Conservation (phyloP, 768 basidiomycete species). For the Vararia minispora region DNA sequence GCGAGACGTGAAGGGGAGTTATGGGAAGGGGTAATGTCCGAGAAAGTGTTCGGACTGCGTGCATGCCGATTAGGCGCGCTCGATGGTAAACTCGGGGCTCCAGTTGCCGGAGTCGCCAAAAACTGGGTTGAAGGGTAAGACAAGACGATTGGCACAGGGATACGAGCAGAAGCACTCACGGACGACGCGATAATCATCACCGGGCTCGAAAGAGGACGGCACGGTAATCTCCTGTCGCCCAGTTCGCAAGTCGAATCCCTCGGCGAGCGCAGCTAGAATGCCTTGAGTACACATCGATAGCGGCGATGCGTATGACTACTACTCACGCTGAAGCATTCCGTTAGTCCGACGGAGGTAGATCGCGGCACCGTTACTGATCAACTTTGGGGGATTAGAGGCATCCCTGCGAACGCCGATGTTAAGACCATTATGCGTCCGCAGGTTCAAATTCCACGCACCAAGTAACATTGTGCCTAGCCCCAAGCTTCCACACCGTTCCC, state of each 20-base stretch:
- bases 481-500: slow-evolving; percentile 17
- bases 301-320: too few relatives aligned
- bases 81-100: slow-evolving; percentile 20
- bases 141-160: not conserved
- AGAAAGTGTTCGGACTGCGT: too few relatives aligned
- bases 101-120: slow-evolving; percentile 24
- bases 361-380: slow-evolving; percentile 22
- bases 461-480: slow-evolving; percentile 16
- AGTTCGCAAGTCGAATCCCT: not conserved
- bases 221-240: slow-evolving; percentile 7
- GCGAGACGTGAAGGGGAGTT: too few relatives aligned
- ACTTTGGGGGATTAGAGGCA: slow-evolving; percentile 1
- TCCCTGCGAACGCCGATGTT: not conserved
- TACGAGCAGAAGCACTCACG: not conserved
- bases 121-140: slow-evolving; percentile 14
- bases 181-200: slow-evolving; percentile 3
- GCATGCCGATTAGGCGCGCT: too few relatives aligned
- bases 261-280: not conserved
- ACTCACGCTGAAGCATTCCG: too few relatives aligned
- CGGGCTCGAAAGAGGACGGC: not conserved
- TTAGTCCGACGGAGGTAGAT: too few relatives aligned
- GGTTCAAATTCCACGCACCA: slow-evolving; percentile 19
- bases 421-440: too few relatives aligned
- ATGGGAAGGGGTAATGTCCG: too few relatives aligned
- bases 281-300: not conserved